These are phyloP conservation scores for Vaccinium vitisidaea DNA, from an alignment of 148 eudicot species.

Conservation along the genomic window DNA sequence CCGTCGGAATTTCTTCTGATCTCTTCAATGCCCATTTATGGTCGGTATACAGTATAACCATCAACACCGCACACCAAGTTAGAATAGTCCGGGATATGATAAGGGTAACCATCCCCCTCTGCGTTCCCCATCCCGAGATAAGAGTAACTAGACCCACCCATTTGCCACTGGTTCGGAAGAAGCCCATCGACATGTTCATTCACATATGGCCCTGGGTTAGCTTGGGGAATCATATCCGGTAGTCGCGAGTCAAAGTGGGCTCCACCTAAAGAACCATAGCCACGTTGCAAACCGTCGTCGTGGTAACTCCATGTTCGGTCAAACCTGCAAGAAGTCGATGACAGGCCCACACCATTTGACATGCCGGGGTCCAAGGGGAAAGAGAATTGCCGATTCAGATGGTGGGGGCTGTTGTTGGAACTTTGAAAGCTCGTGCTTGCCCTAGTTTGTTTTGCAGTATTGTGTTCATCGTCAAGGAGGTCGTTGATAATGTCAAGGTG, in stretches of 20 bases:
- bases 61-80: constrained; percentile 57
- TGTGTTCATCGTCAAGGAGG: constrained; percentile 81
- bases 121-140: constrained; percentile 35
- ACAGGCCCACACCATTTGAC: constrained; percentile 42
- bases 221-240: constrained; percentile 53
- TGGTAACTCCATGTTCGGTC: constrained; percentile 59
- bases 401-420: constrained; percentile 32
- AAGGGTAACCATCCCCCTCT: constrained; percentile 60
- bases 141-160: constrained; percentile 48
- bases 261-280: constrained; percentile 41
- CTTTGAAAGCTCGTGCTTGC: constrained; percentile 35
- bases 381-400: constrained; percentile 48
- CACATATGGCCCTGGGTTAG: constrained; percentile 39
- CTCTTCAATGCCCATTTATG: constrained; percentile 58
- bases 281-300: constrained; percentile 52
- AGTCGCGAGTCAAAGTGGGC: constrained; percentile 33
- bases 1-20: constrained; percentile 3
- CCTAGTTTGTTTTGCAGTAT: constrained; percentile 28
- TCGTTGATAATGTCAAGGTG: constrained; percentile 96
- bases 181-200: constrained; percentile 67
- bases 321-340: constrained; percentile 54
- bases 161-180: constrained; percentile 58
- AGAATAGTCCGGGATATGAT: constrained; percentile 57
- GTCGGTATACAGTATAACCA: constrained; percentile 67
- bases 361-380: constrained; percentile 50